These are phyloP conservation scores for Xenoacremonium recifei DNA, from an alignment of 2,329 filamentous ascomycete genomes.

Conservation along the genomic window DNA sequence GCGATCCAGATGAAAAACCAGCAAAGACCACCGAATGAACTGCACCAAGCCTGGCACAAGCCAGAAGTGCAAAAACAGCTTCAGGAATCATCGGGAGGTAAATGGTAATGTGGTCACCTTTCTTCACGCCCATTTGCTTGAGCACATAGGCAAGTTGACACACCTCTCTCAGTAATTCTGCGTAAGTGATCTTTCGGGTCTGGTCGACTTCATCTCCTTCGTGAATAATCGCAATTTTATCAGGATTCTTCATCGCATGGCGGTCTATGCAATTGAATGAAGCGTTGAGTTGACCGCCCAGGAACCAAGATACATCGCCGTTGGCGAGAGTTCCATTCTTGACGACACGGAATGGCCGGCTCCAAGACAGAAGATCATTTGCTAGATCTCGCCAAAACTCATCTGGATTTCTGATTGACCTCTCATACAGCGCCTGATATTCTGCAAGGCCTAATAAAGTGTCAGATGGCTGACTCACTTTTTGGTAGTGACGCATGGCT, in stretches of 20 bases:
- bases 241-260: slow-evolving; percentile 83
- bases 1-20: slow-evolving; percentile 89
- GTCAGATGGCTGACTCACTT: background rate
- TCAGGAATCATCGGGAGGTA: slow-evolving; percentile 98
- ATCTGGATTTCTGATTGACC: slow-evolving; percentile 82
- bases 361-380: slow-evolving; percentile 83
- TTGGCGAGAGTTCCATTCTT: slow-evolving; percentile 68
- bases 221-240: slow-evolving; percentile 92
- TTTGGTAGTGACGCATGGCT: background rate
- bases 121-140: slow-evolving; percentile 88
- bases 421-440: slow-evolving; percentile 61
- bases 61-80: slow-evolving; percentile 73
- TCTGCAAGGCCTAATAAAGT: slow-evolving; percentile 52
- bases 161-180: slow-evolving; percentile 84
- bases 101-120: slow-evolving; percentile 90
- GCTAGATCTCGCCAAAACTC: slow-evolving; percentile 84
- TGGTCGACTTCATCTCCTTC: slow-evolving; percentile 87
- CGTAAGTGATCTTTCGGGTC: slow-evolving; percentile 82
- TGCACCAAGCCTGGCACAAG: slow-evolving; percentile 83
- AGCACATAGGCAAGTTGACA: slow-evolving; percentile 79
- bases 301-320: slow-evolving; percentile 88
- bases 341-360: slow-evolving; percentile 84
- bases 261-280: slow-evolving; percentile 95
- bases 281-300: slow-evolving; percentile 85
- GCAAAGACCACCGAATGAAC: slow-evolving; percentile 95